Evolutionary conservation across 2,329 filamentous ascomycete genomes (phyloP), one percentile per base, ranked within the genome.

Genomic region (Xylaria digitata): DNA sequence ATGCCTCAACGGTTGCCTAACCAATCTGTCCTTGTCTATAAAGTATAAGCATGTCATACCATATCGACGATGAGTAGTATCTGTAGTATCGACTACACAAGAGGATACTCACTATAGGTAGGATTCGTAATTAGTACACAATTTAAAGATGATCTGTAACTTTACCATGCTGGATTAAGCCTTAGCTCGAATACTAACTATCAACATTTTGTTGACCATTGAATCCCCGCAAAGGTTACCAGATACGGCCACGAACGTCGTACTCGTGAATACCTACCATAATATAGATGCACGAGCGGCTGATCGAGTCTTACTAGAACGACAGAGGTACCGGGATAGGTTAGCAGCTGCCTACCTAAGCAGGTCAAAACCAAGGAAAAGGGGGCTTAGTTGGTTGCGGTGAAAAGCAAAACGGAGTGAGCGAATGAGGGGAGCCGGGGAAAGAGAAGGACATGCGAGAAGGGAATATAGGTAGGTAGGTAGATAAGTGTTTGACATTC

Each of bases 401-500:
- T 58, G 58, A 53, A 42, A 23, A 19, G 37, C 26, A 9, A 54
- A 48, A 62, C 45, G 30, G 32, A 45, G 40, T 49, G 40, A 55
- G 23, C 21, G 8, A 34, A 48, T 15, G 34, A 42, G 23, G 15
- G 21, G 46, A 42, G 17, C 21, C 11, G 15, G 37, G 23, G 21
- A n/a, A 26, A 8, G 6, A 9, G 21, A 37, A 55, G 21, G 37
- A 30, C 37, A 15, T 55, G 53, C 26, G 53, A 58, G 37, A 42
- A 26, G 15, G 30, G 52, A 40, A 32, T 23, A 30, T 23, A 26
- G 26, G 26, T 26, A 26, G 26, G 26, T 26, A 26, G 26, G 26
- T 32, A 63, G 61, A 63, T 58, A 63, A 63, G 63, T 66, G 46
- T 46, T 59, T 50, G 48, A 58, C 54, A 32, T 42, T 52, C 61